These are phyloP conservation scores for Holtermannia corniformis DNA, from an alignment of 768 basidiomycete genomes.

Conservation along the genomic window DNA sequence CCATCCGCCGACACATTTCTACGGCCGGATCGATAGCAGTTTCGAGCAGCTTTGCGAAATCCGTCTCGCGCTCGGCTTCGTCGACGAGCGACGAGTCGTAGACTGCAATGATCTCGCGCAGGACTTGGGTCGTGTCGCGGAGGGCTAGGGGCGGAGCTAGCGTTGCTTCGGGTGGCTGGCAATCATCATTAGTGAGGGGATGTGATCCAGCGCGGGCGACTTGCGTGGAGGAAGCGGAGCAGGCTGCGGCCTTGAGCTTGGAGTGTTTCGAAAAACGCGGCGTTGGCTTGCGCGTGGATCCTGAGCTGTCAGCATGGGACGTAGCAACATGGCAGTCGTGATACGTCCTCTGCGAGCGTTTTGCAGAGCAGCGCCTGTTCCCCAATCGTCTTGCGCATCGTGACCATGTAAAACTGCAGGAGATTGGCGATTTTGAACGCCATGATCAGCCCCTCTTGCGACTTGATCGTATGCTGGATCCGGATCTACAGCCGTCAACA, in stretches of 20 bases:
- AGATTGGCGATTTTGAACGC: slow-evolving; percentile 89
- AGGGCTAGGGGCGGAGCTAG: slow-evolving; percentile 66
- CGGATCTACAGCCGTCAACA: slow-evolving; percentile 52
- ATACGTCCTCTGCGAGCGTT: slow-evolving; percentile 65
- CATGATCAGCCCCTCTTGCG: slow-evolving; percentile 85
- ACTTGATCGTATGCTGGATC: slow-evolving; percentile 84
- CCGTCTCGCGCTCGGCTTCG: slow-evolving; percentile 48
- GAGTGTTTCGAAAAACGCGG: slow-evolving; percentile 79
- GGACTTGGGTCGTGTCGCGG: slow-evolving; percentile 69
- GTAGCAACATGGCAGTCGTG: neutral
- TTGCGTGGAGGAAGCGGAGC: slow-evolving; percentile 46
- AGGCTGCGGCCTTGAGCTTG: slow-evolving; percentile 65
- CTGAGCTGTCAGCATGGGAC: slow-evolving; percentile 43
- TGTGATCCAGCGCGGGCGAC: slow-evolving; percentile 14
- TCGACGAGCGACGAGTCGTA: slow-evolving; percentile 78
- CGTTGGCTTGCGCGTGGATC: slow-evolving; percentile 68
- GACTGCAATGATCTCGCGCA: slow-evolving; percentile 80
- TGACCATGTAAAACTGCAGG: slow-evolving; percentile 86
- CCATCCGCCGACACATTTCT: slow-evolving; percentile 59
- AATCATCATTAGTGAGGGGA: neutral
- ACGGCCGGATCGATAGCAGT: slow-evolving; percentile 76
- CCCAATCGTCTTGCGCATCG: slow-evolving; percentile 87
- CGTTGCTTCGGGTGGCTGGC: slow-evolving; percentile 51
- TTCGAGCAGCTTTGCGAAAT: slow-evolving; percentile 66
- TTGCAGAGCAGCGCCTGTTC: slow-evolving; percentile 64